Conservation (phyloP, 495 filamentous ascomycete genomes). For the Trichoderma parareesei region DNA sequence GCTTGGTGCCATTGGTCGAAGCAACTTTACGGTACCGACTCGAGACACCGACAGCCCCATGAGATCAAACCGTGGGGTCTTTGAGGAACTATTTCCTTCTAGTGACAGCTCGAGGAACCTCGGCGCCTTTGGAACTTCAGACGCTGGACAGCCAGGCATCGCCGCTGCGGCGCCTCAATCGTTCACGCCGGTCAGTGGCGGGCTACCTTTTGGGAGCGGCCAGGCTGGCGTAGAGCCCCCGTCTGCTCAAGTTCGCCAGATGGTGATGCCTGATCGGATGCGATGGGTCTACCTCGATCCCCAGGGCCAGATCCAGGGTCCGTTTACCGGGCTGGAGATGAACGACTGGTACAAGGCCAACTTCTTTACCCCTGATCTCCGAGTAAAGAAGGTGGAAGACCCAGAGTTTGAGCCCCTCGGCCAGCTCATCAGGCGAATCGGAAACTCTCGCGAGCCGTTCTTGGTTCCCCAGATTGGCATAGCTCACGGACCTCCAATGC, state of each 20-base stretch:
- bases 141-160: constrained; percentile 23
- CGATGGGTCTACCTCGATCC: constrained; percentile 97
- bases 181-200: constrained; percentile 27
- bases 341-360: constrained; percentile 99
- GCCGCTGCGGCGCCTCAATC: constrained; percentile 27
- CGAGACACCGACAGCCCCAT: constrained; percentile 58
- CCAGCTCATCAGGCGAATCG: constrained; percentile 88
- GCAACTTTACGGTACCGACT: constrained; percentile 34
- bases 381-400: constrained; percentile 91
- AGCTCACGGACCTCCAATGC: constrained; percentile 64
- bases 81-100: constrained; percentile 45
- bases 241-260: constrained; percentile 67
- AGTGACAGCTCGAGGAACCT: constrained; percentile 26
- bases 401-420: constrained; percentile 92
- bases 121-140: constrained; percentile 28
- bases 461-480: constrained; percentile 94
- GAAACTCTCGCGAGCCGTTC: constrained; percentile 95
- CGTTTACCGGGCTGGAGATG: constrained; percentile 96
- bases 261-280: constrained; percentile 99
- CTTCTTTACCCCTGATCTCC: constrained; percentile 89
- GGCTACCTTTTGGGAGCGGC: constrained; percentile 19
- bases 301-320: constrained; percentile 82
- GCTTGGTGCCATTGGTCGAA: constrained; percentile 47
- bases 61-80: constrained; percentile 45
- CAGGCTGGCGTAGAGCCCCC: constrained; percentile 46